phyloP scores from a whole-genome alignment of 306 rosid genomes.

The Casuarina equisetifolia region DNA sequence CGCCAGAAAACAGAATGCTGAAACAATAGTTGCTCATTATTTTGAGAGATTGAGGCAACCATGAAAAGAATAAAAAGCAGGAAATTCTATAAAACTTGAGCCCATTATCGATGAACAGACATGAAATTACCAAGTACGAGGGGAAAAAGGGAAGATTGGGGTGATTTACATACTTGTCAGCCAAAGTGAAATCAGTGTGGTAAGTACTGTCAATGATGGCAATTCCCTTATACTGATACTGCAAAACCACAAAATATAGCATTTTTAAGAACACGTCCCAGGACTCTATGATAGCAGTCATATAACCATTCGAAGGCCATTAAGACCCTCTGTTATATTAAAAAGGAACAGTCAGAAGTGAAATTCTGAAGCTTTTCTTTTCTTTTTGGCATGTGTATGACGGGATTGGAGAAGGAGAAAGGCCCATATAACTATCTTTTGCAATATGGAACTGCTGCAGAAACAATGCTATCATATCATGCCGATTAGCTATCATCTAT shows the following conservation, averaged over 20 bases:
- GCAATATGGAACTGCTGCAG: not conserved
- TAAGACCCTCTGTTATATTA: not conserved
- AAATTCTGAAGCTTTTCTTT: no score
- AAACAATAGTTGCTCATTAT: constrained; percentile 29
- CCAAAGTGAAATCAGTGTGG: constrained; percentile 28
- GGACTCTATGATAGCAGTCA: constrained; percentile 13
- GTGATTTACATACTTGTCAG: constrained; percentile 51
- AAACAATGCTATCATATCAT: not conserved
- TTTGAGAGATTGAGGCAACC: not conserved
- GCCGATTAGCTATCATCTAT: not conserved
- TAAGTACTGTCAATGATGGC: constrained; percentile 30
- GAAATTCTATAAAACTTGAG: constrained; percentile 15
- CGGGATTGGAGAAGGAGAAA: no score
- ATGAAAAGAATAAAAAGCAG: constrained; percentile 10
- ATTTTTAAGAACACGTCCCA: constrained; percentile 6
- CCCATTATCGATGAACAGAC: constrained; percentile 4
- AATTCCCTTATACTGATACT: constrained; percentile 55
- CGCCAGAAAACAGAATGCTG: constrained; percentile 43
- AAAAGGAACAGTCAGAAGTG: not conserved
- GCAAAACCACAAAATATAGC: constrained; percentile 32
- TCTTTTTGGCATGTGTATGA: no score
- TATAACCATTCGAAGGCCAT: not conserved
- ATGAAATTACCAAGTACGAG: not conserved
- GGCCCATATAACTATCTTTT: no score
- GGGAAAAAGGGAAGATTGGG: not conserved